A percentile compares a stretch with the other conserved stretches of the same genome.
phyloP scores from a whole-genome alignment of 1,284 basidiomycete genomes.

The Sutorius eximius region DNA sequence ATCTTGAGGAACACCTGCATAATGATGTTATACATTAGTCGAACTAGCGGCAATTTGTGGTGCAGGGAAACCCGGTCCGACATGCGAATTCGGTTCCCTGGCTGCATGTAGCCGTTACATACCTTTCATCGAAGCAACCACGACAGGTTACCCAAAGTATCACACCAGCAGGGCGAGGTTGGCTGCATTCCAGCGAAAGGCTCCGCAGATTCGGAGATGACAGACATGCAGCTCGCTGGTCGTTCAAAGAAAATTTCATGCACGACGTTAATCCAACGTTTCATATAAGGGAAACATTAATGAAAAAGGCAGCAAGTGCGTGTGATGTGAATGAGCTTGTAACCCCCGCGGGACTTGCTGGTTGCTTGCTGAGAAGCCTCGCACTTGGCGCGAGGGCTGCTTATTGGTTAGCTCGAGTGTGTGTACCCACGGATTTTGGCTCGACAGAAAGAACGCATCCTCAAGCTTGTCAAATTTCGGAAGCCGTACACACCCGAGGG shows the following conservation, averaged over 20 bases:
- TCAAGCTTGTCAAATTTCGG: constrained; percentile 10
- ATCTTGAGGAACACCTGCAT: constrained; percentile 1
- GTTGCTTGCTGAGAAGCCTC: constrained; percentile 21
- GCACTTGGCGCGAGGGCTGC: constrained; percentile 15
- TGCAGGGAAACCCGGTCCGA: not conserved
- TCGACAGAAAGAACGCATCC: constrained; percentile 5
- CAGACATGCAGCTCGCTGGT: constrained; percentile 1
- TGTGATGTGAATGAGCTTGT: constrained; percentile 8
- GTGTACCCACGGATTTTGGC: constrained; percentile 20
- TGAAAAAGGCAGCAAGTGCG: constrained; percentile 2
- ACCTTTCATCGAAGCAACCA: constrained; percentile 1
- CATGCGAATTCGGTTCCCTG: constrained; percentile 17
- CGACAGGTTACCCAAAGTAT: not conserved
- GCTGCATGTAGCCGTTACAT: constrained; percentile 18
- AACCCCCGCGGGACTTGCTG: constrained; percentile 20
- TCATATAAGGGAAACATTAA: constrained; percentile 3
- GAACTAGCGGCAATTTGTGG: not conserved
- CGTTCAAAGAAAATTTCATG: not conserved
- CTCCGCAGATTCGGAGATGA: constrained; percentile 4
- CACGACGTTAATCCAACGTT: not conserved
- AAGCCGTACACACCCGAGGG: constrained; percentile 12
- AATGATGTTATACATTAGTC: constrained; percentile 1
- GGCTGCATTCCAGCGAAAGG: not conserved
- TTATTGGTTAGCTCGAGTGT: constrained; percentile 4
- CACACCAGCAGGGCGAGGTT: not conserved